Conservation (phyloP, 23 red algal species). For the Gracilaria gracilis region DNA sequence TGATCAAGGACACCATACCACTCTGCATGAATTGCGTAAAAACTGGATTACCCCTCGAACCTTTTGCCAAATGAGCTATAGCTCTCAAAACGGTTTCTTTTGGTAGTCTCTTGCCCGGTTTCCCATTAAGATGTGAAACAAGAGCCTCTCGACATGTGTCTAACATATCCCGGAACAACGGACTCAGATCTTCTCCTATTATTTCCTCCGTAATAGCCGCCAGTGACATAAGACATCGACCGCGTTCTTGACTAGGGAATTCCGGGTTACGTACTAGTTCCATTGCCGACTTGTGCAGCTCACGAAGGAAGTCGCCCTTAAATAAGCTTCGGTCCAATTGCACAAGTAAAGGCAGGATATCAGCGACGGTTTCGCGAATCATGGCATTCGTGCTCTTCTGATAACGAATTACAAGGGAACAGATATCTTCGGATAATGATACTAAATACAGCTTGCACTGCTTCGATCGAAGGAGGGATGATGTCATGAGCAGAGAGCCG, state of each 20-base stretch:
- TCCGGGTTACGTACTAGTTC: constrained; percentile 25
- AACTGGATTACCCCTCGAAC: constrained; percentile 41
- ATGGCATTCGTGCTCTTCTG: constrained; percentile 42
- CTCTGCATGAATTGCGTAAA: constrained; percentile 39
- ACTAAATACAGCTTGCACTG: constrained; percentile 47
- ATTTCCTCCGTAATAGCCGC: constrained; percentile 75
- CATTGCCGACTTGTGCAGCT: constrained; percentile 34
- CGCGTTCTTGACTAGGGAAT: constrained; percentile 61
- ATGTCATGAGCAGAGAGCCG: constrained; percentile 65
- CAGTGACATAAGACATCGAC: constrained; percentile 72
- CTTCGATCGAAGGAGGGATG: constrained; percentile 54
- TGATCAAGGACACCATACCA: constrained; percentile 30
- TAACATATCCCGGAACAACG: constrained; percentile 73
- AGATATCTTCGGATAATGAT: constrained; percentile 40
- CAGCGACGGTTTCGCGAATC: constrained; percentile 66
- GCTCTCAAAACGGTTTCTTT: constrained; percentile 45
- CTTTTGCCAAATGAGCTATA: constrained; percentile 44
- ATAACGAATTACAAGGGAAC: constrained; percentile 60
- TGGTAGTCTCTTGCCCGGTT: background rate
- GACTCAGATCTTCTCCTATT: background rate
- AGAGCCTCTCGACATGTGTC: constrained; percentile 67
- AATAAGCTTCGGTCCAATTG: constrained; percentile 48
- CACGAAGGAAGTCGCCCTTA: constrained; percentile 41
- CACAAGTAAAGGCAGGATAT: constrained; percentile 61
- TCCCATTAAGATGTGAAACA: background rate